These are phyloP conservation scores for Thermothelomyces thermophilus DNA, from an alignment of 2,329 filamentous ascomycete genomes.

Conservation along the genomic window DNA sequence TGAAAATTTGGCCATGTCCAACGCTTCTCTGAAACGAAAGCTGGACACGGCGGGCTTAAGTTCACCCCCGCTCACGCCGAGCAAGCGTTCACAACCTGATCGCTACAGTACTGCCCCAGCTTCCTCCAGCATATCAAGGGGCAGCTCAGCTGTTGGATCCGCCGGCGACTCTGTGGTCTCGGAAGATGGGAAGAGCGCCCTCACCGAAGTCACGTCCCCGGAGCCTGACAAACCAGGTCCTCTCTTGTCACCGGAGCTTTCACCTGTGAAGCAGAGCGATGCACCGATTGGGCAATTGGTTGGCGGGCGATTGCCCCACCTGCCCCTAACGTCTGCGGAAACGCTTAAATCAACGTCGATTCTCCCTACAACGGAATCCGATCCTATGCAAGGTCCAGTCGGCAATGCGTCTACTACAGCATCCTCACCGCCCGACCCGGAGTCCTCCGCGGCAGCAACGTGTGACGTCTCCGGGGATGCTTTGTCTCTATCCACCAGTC, in stretches of 20 bases:
- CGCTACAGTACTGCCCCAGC: constrained; percentile 29
- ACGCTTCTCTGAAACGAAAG: constrained; percentile 35
- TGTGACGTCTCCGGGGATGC: neutral
- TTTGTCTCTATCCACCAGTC: neutral
- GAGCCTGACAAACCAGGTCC: constrained; percentile 42
- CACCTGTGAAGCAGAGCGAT: constrained; percentile 27
- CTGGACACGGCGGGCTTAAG: constrained; percentile 39
- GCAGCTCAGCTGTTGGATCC: constrained; percentile 33
- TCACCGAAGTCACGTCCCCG: constrained; percentile 45
- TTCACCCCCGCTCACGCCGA: constrained; percentile 50
- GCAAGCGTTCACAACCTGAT: constrained; percentile 42
- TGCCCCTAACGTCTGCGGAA: neutral
- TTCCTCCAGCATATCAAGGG: constrained; percentile 31
- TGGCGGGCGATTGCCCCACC: constrained; percentile 11
- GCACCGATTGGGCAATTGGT: constrained; percentile 25
- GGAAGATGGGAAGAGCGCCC: constrained; percentile 29
- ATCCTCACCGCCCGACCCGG: neutral
- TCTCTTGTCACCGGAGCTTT: constrained; percentile 31
- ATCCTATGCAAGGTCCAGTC: neutral
- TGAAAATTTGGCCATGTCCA: constrained; percentile 16
- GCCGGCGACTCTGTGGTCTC: constrained; percentile 29
- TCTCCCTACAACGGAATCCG: constrained; percentile 16
- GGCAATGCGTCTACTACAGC: neutral
- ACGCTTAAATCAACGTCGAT: neutral
- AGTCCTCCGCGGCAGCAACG: neutral